Evolutionary conservation across 148 eudicot species (phyloP).

Genomic region (Cornus suecica): DNA sequence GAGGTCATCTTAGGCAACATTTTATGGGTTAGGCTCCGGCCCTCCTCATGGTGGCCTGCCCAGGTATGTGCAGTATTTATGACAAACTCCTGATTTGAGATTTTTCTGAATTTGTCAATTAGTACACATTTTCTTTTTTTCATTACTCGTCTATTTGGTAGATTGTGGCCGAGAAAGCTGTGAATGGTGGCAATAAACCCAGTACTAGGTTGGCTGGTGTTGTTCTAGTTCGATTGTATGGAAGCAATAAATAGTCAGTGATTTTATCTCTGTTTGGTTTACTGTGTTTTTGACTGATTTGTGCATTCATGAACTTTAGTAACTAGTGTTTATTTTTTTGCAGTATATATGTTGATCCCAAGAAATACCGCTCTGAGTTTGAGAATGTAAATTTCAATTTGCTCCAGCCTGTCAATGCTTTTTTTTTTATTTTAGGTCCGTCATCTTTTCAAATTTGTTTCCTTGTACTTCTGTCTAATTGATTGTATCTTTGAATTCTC

Average conservation of each 20-base stretch:
- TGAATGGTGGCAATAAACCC: slow-evolving; percentile 41
- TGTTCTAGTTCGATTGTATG: slow-evolving; percentile 73
- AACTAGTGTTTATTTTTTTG: slow-evolving; percentile 13
- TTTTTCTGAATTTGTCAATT: not conserved
- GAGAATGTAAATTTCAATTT: slow-evolving; percentile 34
- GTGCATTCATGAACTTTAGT: not conserved
- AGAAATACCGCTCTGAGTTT: slow-evolving; percentile 34
- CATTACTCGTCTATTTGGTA: slow-evolving; percentile 16
- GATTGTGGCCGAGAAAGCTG: slow-evolving; percentile 48
- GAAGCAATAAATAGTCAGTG: slow-evolving; percentile 65
- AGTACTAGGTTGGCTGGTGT: slow-evolving; percentile 32
- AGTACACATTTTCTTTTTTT: not conserved
- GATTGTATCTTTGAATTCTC: slow-evolving; percentile 1
- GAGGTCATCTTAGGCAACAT: slow-evolving; percentile 42
- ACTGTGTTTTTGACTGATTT: not conserved
- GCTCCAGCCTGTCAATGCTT: not conserved
- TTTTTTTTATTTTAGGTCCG: not conserved
- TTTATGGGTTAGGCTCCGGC: slow-evolving; percentile 52
- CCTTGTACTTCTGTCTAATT: not conserved
- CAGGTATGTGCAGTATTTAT: slow-evolving; percentile 37
- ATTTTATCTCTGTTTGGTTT: not conserved
- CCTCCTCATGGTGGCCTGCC: slow-evolving; percentile 75
- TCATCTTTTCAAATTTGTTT: not conserved
- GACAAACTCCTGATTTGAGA: not conserved
- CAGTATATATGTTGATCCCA: slow-evolving; percentile 53